Percentiles rank a stretch among this genome's conserved stretches.
Evolutionary conservation across 2,329 filamentous ascomycete genomes (phyloP).

Genomic region (Trichophyton benhamiae): DNA sequence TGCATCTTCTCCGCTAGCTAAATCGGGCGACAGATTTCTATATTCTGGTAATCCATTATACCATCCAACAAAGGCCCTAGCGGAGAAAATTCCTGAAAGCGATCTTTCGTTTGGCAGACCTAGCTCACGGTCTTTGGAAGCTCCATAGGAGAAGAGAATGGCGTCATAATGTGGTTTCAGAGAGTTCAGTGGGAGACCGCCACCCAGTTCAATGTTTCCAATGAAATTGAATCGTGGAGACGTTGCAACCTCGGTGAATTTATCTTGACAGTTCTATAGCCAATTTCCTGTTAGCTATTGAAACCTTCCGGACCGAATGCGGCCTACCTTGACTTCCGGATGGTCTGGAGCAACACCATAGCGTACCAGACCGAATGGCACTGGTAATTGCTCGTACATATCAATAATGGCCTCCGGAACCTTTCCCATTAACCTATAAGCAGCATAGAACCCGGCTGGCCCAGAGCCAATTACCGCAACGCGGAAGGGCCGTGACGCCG

Average conservation of each 20-base stretch:
- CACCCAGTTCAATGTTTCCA: slow-evolving; percentile 74
- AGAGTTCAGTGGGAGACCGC: slow-evolving; percentile 51
- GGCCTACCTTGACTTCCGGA: slow-evolving; percentile 81
- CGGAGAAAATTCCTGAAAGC: slow-evolving; percentile 66
- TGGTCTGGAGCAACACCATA: slow-evolving; percentile 98
- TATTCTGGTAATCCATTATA: slow-evolving; percentile 91
- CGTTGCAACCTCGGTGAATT: slow-evolving; percentile 75
- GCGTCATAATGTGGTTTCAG: slow-evolving; percentile 80
- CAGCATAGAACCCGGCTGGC: slow-evolving; percentile 90
- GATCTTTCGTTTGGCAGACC: slow-evolving; percentile 65
- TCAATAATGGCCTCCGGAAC: slow-evolving; percentile 63
- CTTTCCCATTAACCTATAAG: slow-evolving; percentile 69
- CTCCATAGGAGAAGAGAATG: slow-evolving; percentile 84
- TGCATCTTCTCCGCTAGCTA: slow-evolving; percentile 65
- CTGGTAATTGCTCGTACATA: slow-evolving; percentile 92
- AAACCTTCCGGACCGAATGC: not conserved
- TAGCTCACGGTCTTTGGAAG: slow-evolving; percentile 67
- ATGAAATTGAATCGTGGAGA: slow-evolving; percentile 79
- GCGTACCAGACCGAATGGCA: slow-evolving; percentile 82
- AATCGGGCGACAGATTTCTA: slow-evolving; percentile 56
- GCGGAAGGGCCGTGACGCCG: slow-evolving; percentile 47
- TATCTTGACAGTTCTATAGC: slow-evolving; percentile 78
- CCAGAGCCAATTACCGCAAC: slow-evolving; percentile 87
- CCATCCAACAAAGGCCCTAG: slow-evolving; percentile 91
- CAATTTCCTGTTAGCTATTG: not conserved